phyloP scores from a whole-genome alignment of 2,329 filamentous ascomycete species.

The Beauveria sp. region DNA sequence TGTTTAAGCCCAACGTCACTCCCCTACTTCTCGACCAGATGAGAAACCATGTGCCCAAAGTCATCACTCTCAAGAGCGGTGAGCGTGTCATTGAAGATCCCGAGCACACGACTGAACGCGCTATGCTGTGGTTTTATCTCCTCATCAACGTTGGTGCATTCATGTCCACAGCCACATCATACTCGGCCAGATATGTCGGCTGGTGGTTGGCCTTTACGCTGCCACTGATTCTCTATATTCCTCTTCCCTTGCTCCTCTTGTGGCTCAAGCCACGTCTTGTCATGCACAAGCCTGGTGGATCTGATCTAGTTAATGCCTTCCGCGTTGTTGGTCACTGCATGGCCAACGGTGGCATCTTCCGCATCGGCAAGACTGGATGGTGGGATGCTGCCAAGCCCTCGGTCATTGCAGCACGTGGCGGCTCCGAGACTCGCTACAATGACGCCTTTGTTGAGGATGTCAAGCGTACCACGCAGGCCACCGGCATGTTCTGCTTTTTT shows the following conservation, averaged over 20 bases:
- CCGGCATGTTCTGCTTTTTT: constrained; percentile 34
- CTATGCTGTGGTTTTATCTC: constrained; percentile 58
- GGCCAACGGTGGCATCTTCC: constrained; percentile 41
- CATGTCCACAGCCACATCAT: constrained; percentile 43
- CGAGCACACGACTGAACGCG: constrained; percentile 54
- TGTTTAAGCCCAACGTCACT: constrained; percentile 68
- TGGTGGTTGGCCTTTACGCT: constrained; percentile 42
- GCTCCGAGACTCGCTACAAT: constrained; percentile 48
- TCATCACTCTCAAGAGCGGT: constrained; percentile 37
- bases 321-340: constrained; percentile 47
- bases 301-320: constrained; percentile 52
- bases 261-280: constrained; percentile 50
- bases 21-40: constrained; percentile 62
- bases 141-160: constrained; percentile 48
- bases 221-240: constrained; percentile 45
- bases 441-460: constrained; percentile 62
- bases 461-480: constrained; percentile 39
- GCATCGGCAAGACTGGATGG: constrained; percentile 46
- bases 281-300: constrained; percentile 53
- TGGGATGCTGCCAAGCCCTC: constrained; percentile 55
- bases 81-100: constrained; percentile 64
- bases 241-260: constrained; percentile 51
- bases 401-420: constrained; percentile 31
- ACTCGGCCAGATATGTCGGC: constrained; percentile 43
- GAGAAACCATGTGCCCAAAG: constrained; percentile 37